phyloP scores from a whole-genome alignment of 768 basidiomycete genomes.

The Lactarius hatsudake region DNA sequence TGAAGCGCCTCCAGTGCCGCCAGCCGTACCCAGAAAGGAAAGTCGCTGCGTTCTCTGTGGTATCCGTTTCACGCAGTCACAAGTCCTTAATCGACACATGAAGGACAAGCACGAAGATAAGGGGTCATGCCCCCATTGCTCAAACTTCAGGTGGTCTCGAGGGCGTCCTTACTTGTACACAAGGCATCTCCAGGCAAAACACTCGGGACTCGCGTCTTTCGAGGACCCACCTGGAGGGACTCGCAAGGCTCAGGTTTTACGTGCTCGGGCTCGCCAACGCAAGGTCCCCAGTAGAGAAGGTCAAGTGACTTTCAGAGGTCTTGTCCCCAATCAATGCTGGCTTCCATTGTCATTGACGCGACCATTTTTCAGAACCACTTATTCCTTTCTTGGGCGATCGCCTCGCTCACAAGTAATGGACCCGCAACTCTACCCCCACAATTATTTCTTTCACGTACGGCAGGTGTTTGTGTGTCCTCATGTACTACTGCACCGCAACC shows the following conservation, averaged over 20 bases:
- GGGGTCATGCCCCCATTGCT: neutral
- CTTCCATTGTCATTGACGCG: neutral
- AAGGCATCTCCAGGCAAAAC: neutral
- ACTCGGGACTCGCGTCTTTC: neutral
- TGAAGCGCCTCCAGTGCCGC: neutral
- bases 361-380: neutral
- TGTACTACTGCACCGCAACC: neutral
- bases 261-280: neutral
- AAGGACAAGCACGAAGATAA: neutral
- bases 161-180: neutral
- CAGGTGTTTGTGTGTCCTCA: neutral
- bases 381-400: neutral
- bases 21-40: neutral
- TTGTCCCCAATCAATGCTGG: neutral
- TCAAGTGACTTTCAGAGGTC: neutral
- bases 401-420: neutral
- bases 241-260: neutral
- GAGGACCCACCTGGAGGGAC: neutral
- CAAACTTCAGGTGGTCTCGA: neutral
- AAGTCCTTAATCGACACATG: neutral
- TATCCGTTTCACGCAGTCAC: neutral
- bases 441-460: neutral
- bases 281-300: neutral
- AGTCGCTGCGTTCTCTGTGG: neutral
- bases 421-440: too few relatives aligned